phyloP scores from a whole-genome alignment of 371 early-diverging fungal genomes.

The Actinomortierella wolfii region DNA sequence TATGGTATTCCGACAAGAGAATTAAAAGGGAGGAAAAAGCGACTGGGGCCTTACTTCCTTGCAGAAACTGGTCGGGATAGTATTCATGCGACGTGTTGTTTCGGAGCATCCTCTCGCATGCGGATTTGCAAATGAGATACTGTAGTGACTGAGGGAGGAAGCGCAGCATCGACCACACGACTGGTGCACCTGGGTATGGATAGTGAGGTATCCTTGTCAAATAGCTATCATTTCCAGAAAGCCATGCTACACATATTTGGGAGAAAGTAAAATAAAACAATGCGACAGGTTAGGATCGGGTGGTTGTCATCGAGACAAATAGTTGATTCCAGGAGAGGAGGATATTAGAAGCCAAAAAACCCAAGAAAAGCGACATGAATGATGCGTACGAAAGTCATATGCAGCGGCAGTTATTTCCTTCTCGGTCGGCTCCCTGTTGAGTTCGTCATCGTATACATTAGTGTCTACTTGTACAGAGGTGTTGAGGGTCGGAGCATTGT shows the following conservation, averaged over 20 bases:
- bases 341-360: neutral
- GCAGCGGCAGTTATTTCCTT: slow-evolving; percentile 25
- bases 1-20: too few relatives aligned
- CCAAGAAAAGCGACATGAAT: neutral
- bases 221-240: slow-evolving; percentile 43
- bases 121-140: slow-evolving; percentile 51
- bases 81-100: slow-evolving; percentile 57
- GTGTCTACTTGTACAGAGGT: neutral
- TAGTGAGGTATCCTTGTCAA: slow-evolving; percentile 56
- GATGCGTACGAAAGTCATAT: slow-evolving; percentile 42
- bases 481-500: neutral
- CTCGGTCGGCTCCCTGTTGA: slow-evolving; percentile 13
- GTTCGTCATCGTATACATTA: neutral
- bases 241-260: slow-evolving; percentile 50
- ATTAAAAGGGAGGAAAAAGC: too few relatives aligned
- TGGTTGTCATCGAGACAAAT: neutral
- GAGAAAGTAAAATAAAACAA: neutral
- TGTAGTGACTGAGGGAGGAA: slow-evolving; percentile 53
- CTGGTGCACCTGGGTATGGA: slow-evolving; percentile 53
- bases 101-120: slow-evolving; percentile 54
- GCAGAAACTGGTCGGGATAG: slow-evolving; percentile 64
- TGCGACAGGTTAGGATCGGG: neutral
- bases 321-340: neutral
- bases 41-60: slow-evolving; percentile 57
- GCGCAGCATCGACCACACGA: slow-evolving; percentile 50